These are phyloP conservation scores for Aspergillus kassunensis DNA, from an alignment of 495 filamentous ascomycete genomes.

Conservation along the genomic window DNA sequence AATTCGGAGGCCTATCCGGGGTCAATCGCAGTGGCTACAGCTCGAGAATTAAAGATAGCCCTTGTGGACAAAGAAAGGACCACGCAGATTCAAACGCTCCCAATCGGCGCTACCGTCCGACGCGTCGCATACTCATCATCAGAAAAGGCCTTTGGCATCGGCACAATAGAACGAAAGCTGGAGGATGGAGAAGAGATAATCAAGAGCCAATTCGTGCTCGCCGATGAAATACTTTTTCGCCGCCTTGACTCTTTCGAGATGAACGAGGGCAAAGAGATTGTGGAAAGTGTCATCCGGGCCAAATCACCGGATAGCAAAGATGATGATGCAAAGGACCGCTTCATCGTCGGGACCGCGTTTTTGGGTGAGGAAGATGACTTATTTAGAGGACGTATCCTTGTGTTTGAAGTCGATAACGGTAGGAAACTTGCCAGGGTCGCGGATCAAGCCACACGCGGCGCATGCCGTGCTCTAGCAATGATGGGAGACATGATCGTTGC, in stretches of 20 bases:
- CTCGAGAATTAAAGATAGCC: conserved; percentile 72
- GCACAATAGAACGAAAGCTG: conserved; percentile 67
- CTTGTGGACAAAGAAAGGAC: conserved; percentile 77
- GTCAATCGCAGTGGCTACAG: conserved; percentile 75
- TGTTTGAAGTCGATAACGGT: conserved; percentile 76
- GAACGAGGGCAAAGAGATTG: conserved; percentile 64
- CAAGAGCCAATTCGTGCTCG: conserved; percentile 56
- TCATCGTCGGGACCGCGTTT: conserved; percentile 83
- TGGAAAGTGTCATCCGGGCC: conserved; percentile 79
- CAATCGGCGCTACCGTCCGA: conserved; percentile 76
- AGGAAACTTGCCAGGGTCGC: conserved; percentile 64
- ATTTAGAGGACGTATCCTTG: conserved; percentile 70
- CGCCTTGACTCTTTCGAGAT: conserved; percentile 50
- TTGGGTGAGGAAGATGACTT: conserved; percentile 55
- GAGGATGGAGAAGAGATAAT: conserved; percentile 55
- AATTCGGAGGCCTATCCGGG: conserved; percentile 75
- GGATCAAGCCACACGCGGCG: conserved; percentile 62
- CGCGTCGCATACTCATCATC: conserved; percentile 78
- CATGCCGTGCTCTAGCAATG: conserved; percentile 72
- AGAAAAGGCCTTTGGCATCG: conserved; percentile 80
- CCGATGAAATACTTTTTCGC: conserved; percentile 56
- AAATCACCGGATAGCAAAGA: conserved; percentile 62
- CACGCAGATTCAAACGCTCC: conserved; percentile 78
- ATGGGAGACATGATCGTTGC: conserved; percentile 77
- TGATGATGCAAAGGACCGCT: conserved; percentile 60